Percentiles rank a stretch among this genome's conserved stretches.
Evolutionary conservation across 805 yeast genomes (phyloP).

Genomic region (Jamesozyma spencerorum): DNA sequence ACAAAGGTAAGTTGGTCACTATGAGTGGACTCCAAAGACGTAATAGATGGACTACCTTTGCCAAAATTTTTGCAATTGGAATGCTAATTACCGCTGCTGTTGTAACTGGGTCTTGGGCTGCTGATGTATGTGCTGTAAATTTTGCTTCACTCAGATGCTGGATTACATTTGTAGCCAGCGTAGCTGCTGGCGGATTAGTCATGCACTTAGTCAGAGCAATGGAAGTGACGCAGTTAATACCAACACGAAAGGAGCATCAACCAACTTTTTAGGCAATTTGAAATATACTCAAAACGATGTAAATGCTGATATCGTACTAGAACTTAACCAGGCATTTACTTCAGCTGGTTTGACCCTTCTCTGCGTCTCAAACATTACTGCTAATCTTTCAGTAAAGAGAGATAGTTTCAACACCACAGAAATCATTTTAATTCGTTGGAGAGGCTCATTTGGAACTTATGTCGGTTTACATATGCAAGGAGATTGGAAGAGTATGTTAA

Average conservation of each 20-base stretch:
- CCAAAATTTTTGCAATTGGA: neutral
- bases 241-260: neutral
- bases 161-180: too few relatives aligned
- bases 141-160: too few relatives aligned
- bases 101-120: neutral
- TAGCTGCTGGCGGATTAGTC: too few relatives aligned
- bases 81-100: neutral
- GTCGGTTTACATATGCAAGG: neutral
- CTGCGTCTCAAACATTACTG: conserved; percentile 1
- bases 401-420: neutral
- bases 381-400: neutral
- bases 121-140: too few relatives aligned
- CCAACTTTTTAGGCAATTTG: conserved; percentile 1
- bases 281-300: conserved; percentile 1
- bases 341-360: neutral
- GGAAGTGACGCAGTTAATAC: too few relatives aligned
- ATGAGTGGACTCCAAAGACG: neutral
- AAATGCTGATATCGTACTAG: neutral
- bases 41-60: conserved; percentile 1
- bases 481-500: conserved; percentile 1
- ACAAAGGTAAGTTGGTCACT: too few relatives aligned
- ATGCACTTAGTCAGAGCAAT: too few relatives aligned
- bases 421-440: conserved; percentile 1
- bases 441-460: neutral
- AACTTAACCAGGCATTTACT: too few relatives aligned